Percentiles rank a stretch among this genome's conserved stretches.
Conservation (phyloP, 2,329 filamentous ascomycete species). For the Talaromyces albobiverticillius region DNA sequence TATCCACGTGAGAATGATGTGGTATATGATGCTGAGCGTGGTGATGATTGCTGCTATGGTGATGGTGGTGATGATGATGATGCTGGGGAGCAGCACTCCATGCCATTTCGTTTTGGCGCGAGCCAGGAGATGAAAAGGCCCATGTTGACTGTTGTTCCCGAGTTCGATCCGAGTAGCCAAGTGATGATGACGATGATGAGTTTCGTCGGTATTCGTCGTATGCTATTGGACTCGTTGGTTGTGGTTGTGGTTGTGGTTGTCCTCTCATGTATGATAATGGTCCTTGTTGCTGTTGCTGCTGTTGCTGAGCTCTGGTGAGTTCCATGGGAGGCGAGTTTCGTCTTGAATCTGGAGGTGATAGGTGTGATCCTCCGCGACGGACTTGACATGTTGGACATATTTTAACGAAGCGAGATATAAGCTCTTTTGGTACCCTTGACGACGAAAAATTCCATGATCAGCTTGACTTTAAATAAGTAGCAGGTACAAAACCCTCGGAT, state of each 20-base stretch:
- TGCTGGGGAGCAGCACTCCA: not conserved
- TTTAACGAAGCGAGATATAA: slow-evolving; percentile 52
- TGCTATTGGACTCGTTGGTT: not conserved
- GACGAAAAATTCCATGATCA: not conserved
- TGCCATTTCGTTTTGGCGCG: slow-evolving; percentile 1
- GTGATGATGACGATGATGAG: slow-evolving; percentile 6
- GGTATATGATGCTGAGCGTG: not conserved
- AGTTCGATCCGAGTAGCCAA: slow-evolving; percentile 33
- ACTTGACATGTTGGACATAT: slow-evolving; percentile 50
- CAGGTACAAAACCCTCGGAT: not conserved
- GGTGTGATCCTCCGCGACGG: slow-evolving; percentile 41
- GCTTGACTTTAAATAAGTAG: too few species aligned
- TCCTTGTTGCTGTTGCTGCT: slow-evolving; percentile 20
- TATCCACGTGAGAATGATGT: not conserved
- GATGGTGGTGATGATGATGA: not conserved
- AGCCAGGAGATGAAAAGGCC: slow-evolving; percentile 1
- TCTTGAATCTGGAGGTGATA: slow-evolving; percentile 41
- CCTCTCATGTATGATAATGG: slow-evolving; percentile 5
- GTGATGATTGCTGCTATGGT: not conserved
- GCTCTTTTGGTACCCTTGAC: slow-evolving; percentile 50
- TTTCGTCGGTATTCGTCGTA: slow-evolving; percentile 8
- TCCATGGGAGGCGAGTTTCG: slow-evolving; percentile 37
- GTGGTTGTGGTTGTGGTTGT: not conserved
- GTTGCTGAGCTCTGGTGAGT: slow-evolving; percentile 29
- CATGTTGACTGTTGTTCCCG: slow-evolving; percentile 24